Conservation (phyloP, 2,329 filamentous ascomycete genomes). For the Botrytis paeoniae region DNA sequence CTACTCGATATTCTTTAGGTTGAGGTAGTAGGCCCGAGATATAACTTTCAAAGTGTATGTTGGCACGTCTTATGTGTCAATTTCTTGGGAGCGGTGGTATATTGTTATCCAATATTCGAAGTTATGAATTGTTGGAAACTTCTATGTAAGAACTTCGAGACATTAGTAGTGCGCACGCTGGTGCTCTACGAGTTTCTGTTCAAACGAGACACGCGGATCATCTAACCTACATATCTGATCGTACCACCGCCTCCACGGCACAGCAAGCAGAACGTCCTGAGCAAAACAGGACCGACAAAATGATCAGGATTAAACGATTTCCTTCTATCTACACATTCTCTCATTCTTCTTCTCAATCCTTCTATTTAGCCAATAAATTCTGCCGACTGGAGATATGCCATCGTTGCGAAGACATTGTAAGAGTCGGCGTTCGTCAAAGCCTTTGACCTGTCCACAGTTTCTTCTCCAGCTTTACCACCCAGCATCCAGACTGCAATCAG, state of each 20-base stretch:
- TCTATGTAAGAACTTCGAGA: neutral
- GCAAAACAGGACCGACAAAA: neutral
- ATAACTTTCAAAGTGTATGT: neutral
- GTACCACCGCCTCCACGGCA: neutral
- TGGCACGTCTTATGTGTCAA: neutral
- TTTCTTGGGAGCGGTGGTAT: neutral
- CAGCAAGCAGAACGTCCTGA: neutral
- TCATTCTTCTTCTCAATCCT: neutral
- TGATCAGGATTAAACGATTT: neutral
- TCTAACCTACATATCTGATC: neutral
- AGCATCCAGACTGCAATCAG: slow-evolving; percentile 11
- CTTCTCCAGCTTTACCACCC: slow-evolving; percentile 1
- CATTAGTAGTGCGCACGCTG: neutral
- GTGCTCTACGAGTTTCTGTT: neutral
- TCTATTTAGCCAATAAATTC: neutral
- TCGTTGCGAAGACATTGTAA: slow-evolving; percentile 17
- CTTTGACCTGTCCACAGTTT: slow-evolving; percentile 11
- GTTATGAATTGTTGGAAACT: neutral
- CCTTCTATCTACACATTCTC: neutral
- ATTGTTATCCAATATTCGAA: neutral
- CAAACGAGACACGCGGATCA: neutral
- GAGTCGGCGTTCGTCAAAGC: slow-evolving; percentile 10
- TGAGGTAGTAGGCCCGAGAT: neutral
- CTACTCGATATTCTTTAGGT: neutral
- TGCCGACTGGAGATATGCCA: slow-evolving; percentile 14